Evolutionary conservation across 2,329 filamentous ascomycete genomes (phyloP).

Genomic region (Orbilia brochopaga): DNA sequence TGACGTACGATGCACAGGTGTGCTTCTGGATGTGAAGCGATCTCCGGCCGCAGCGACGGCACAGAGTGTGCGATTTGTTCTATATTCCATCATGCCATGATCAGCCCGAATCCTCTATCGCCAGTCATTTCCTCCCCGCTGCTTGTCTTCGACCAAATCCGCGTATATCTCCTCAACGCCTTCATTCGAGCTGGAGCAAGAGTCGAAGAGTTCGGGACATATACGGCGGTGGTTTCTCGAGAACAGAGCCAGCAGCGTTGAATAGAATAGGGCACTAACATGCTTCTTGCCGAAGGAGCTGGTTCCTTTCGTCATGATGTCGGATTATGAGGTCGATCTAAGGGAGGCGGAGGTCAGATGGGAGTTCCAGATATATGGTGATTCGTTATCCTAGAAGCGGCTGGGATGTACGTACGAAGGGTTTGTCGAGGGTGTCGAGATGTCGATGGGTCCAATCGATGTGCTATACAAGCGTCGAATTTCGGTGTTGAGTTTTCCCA

Average conservation of each 20-base stretch:
- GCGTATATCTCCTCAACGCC: background rate
- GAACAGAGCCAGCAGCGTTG: background rate
- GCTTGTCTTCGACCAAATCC: background rate
- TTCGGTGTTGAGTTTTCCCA: slow-evolving; percentile 48
- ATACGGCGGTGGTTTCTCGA: background rate
- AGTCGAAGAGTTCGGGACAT: slow-evolving; percentile 3
- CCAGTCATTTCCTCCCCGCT: slow-evolving; percentile 2
- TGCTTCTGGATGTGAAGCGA: slow-evolving; percentile 99
- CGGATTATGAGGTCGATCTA: slow-evolving; percentile 45
- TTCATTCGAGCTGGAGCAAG: background rate
- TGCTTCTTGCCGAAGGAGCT: slow-evolving; percentile 56
- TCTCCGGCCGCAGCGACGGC: slow-evolving; percentile 96
- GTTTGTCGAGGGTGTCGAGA: slow-evolving; percentile 2
- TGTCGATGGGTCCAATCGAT: background rate
- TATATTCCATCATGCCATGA: slow-evolving; percentile 34
- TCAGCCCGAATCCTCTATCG: slow-evolving; percentile 15
- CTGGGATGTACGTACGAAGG: slow-evolving; percentile 30
- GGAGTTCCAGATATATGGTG: background rate
- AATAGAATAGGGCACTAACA: slow-evolving; percentile 52
- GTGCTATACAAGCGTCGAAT: slow-evolving; percentile 25
- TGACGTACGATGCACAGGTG: slow-evolving; percentile 74
- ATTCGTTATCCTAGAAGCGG: background rate
- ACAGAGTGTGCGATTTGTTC: slow-evolving; percentile 97
- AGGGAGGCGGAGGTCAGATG: background rate
- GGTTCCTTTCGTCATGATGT: slow-evolving; percentile 51